Base-by-base conservation (phyloP, 1,139 yeast species). In the Taiozyma sp. region DNA sequence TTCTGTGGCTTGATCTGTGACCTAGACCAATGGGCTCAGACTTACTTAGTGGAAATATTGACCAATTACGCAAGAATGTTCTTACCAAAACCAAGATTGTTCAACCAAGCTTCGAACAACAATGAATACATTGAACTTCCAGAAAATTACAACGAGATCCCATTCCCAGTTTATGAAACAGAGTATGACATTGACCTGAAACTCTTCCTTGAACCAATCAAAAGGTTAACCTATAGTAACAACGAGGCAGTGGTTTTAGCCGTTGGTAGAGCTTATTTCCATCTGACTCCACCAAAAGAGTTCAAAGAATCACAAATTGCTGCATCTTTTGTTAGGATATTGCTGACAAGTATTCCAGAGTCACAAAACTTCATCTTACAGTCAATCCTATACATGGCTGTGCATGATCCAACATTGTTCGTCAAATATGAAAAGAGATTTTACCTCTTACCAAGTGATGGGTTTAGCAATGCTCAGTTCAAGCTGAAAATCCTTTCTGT, bases 11-110 rank as follows among this genome's bases (percentile, higher is more conserved):
- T 79, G 16, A 57, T 92, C 14, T 57, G 65, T 0, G 74, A 79
- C 2, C 72, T 92, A 51, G 96, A 90, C 56, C 87, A 86, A 54
- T 89, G 93, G 87, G 73, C 90, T n/a, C 93, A 87, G 62, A 68
- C 78, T 0, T 66, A 73, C 23, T 67, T 82, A 12, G 71, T 91
- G 28, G 90, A 87, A 47, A 61, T 87, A 10, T 71, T 92, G 49
- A 78, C 84, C 0, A 80, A 81, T 49, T 95, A 95, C 64, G 73
- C 82, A 24, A 75, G 93, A 50, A 61, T 69, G 23, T 91, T 78
- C 63, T 63, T 89, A 41, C 77, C 83, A 4, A 71, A 74, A 51
- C 87, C 95, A 10, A 61, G 59, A 23, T 53, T 70, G n/a, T 53
- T 61, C 38, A 70, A 69, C 50, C 59, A 64, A 10, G 64, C 68